Evolutionary conservation across 495 filamentous ascomycete species (phyloP).

Genomic region (Aspergillus campestris): DNA sequence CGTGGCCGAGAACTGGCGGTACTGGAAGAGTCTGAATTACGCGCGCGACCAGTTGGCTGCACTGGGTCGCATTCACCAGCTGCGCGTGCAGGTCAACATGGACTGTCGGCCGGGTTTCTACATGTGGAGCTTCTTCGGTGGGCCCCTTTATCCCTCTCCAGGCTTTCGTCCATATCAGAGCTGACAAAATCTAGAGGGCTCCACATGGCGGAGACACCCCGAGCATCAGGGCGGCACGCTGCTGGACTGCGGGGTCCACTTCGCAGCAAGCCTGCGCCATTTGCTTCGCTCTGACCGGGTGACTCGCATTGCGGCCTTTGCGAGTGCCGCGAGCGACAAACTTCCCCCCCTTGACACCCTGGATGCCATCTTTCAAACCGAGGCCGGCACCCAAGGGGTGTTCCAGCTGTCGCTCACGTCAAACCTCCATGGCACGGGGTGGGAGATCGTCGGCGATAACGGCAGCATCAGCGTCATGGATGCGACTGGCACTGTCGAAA

Average conservation of each 20-base stretch:
- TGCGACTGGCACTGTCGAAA: slow-evolving; percentile 36
- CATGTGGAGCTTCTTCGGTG: not conserved
- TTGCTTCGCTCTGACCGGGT: slow-evolving; percentile 42
- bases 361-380: slow-evolving; percentile 46
- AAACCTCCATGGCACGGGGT: slow-evolving; percentile 44
- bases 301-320: slow-evolving; percentile 42
- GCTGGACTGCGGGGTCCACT: slow-evolving; percentile 63
- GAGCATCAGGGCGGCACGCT: slow-evolving; percentile 61
- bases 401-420: slow-evolving; percentile 52
- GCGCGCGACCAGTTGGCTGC: slow-evolving; percentile 40
- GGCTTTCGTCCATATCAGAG: not conserved
- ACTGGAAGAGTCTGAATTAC: slow-evolving; percentile 40
- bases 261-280: slow-evolving; percentile 45
- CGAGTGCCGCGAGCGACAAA: slow-evolving; percentile 41
- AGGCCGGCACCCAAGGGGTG: slow-evolving; percentile 47
- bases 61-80: slow-evolving; percentile 53
- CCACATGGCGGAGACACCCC: slow-evolving; percentile 54
- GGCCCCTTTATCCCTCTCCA: not conserved
- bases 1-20: slow-evolving; percentile 67
- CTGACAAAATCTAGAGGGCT: not conserved
- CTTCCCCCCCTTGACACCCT: slow-evolving; percentile 60
- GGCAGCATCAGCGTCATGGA: slow-evolving; percentile 37
- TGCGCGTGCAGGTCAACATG: slow-evolving; percentile 41
- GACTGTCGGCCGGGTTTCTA: slow-evolving; percentile 39
- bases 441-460: slow-evolving; percentile 36